These are phyloP conservation scores for Aspergillus unguis DNA, from an alignment of 2,329 filamentous ascomycete genomes.

Conservation along the genomic window DNA sequence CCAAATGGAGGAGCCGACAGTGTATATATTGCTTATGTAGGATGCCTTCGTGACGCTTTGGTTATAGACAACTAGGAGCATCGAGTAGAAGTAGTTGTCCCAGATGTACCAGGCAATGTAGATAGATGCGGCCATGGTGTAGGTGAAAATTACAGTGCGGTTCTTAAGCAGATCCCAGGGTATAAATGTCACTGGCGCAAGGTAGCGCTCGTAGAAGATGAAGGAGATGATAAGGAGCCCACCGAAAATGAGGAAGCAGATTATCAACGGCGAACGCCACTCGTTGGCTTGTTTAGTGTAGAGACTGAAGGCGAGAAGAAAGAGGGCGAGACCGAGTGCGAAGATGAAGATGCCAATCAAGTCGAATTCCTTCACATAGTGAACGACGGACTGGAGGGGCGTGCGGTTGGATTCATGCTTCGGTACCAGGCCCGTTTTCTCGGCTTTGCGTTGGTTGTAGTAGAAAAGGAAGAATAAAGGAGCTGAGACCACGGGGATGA, in stretches of 20 bases:
- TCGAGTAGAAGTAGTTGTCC: conserved; percentile 54
- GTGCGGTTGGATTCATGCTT: conserved; percentile 46
- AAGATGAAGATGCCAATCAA: conserved; percentile 59
- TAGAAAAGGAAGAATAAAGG: conserved; percentile 57
- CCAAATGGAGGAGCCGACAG: conserved; percentile 54
- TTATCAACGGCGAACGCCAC: conserved; percentile 47
- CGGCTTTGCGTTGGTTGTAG: conserved; percentile 57
- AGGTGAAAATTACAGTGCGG: conserved; percentile 52
- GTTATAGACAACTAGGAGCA: conserved; percentile 53
- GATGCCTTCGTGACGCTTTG: conserved; percentile 43
- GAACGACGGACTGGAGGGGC: conserved; percentile 45
- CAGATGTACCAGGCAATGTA: conserved; percentile 54
- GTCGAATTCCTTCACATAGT: conserved; percentile 63
- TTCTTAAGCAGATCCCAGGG: conserved; percentile 50
- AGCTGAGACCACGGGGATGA: conserved; percentile 54
- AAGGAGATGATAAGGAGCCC: conserved; percentile 45
- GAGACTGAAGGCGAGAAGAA: conserved; percentile 65
- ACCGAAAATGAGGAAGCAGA: conserved; percentile 46
- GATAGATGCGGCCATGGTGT: conserved; percentile 46
- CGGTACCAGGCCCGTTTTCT: conserved; percentile 51
- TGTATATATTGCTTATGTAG: conserved; percentile 52
- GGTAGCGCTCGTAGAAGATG: conserved; percentile 54
- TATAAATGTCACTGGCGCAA: conserved; percentile 54
- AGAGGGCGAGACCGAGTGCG: conserved; percentile 58
- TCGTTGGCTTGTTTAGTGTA: conserved; percentile 29